These are phyloP conservation scores for Lentinula boryana DNA, from an alignment of 768 basidiomycete species.

Conservation along the genomic window DNA sequence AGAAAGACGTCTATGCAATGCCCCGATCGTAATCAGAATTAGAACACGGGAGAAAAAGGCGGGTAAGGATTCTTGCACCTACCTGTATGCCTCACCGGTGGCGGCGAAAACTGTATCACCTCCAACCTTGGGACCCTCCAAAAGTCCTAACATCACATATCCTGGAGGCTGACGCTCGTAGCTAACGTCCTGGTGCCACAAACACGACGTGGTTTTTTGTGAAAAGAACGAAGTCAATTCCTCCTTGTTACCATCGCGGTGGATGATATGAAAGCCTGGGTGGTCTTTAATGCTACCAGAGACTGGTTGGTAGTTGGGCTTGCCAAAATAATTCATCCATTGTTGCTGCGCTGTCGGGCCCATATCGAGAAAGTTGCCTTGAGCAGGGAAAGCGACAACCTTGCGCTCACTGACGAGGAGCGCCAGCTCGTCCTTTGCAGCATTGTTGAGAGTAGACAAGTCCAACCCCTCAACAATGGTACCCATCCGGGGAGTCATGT, in stretches of 20 bases:
- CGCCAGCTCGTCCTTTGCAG: constrained; percentile 14
- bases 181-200: constrained; percentile 18
- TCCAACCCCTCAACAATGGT: constrained; percentile 12
- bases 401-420: constrained; percentile 14
- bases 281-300: constrained; percentile 6
- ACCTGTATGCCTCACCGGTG: constrained; percentile 14
- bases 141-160: constrained; percentile 15
- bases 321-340: neutral
- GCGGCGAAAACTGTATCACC: constrained; percentile 17
- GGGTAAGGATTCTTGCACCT: neutral
- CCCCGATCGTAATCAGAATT: neutral
- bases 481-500: constrained; percentile 14
- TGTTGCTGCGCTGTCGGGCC: constrained; percentile 8
- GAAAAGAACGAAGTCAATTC: constrained; percentile 14
- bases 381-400: constrained; percentile 14
- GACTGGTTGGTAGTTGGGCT: neutral
- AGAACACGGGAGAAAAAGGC: neutral
- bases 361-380: constrained; percentile 12
- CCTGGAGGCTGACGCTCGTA: constrained; percentile 17
- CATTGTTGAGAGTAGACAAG: constrained; percentile 7
- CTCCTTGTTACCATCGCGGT: constrained; percentile 14
- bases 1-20: constrained; percentile 1
- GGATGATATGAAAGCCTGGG: constrained; percentile 17
- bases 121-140: constrained; percentile 15
- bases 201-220: constrained; percentile 15